Evolutionary conservation across 306 rosid genomes (phyloP).

Genomic region (Casuarina cunninghamiana): DNA sequence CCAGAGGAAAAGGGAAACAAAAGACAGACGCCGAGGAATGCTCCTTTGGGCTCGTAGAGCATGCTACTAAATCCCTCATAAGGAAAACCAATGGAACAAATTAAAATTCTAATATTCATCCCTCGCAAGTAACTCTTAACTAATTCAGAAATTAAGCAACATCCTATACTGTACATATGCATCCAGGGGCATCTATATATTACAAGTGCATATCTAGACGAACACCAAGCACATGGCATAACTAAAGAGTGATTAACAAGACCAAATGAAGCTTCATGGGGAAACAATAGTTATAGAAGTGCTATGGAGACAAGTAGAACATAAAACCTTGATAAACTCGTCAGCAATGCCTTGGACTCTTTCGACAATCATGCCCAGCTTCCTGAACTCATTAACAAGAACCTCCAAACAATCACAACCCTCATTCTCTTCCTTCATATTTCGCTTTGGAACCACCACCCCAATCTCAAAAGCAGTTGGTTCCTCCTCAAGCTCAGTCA

Average conservation of each 20-base stretch:
- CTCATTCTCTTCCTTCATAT: conserved; percentile 40
- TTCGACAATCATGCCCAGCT: conserved; percentile 69
- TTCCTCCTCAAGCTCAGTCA: conserved; percentile 48
- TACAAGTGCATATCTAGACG: too few relatives aligned
- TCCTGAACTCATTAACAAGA: conserved; percentile 57
- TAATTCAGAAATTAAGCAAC: neutral
- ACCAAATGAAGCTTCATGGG: neutral
- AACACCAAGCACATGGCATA: neutral
- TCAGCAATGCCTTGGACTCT: conserved; percentile 80
- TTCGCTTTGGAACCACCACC: conserved; percentile 74
- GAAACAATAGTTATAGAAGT: neutral
- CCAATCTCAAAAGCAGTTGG: conserved; percentile 71
- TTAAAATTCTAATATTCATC: neutral
- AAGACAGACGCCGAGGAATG: too few relatives aligned
- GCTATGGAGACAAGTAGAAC: conserved; percentile 5
- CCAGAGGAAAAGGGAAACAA: neutral
- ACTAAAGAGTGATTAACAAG: neutral
- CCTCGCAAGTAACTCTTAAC: neutral
- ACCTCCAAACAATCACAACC: conserved; percentile 48
- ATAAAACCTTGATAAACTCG: conserved; percentile 83
- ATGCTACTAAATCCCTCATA: neutral
- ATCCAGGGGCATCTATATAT: neutral
- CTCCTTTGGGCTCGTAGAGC: neutral
- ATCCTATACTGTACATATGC: neutral
- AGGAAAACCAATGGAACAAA: neutral